A percentile compares a stretch with the other conserved stretches of the same genome.
Evolutionary conservation across 306 rosid species (phyloP).

Genomic region (Cajanus cajan): DNA sequence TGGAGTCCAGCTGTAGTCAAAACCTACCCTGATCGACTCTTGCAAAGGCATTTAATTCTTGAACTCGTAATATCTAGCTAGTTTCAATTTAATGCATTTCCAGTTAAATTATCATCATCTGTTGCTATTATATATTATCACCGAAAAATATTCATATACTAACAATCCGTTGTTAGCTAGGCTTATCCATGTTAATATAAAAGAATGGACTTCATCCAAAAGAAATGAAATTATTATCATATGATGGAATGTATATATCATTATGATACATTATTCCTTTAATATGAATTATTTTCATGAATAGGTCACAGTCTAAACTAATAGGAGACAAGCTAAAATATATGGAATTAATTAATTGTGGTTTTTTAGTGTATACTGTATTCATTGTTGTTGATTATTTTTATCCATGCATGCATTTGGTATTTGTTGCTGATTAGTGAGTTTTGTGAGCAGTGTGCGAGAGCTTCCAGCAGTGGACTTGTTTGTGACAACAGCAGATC

Average conservation of each 20-base stretch:
- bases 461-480: constrained; percentile 60
- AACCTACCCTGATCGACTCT: constrained; percentile 56
- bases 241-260: too few relatives aligned
- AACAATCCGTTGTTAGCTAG: too few relatives aligned
- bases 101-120: background rate
- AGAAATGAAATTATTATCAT: too few relatives aligned
- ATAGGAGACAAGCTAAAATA: background rate
- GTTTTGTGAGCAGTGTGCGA: constrained; percentile 20
- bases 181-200: too few relatives aligned
- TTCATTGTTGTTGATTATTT: background rate
- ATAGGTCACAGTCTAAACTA: too few relatives aligned
- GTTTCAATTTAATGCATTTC: background rate
- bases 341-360: background rate
- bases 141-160: too few relatives aligned
- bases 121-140: too few relatives aligned
- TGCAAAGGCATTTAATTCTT: constrained; percentile 33
- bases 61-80: too few relatives aligned
- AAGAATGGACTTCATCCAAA: too few relatives aligned
- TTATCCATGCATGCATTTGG: background rate
- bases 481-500: constrained; percentile 69
- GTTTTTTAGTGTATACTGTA: background rate
- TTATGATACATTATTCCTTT: too few relatives aligned
- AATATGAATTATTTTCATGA: too few relatives aligned
- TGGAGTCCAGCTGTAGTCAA: constrained; percentile 47
- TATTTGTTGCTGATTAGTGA: background rate